Evolutionary conservation across 768 basidiomycete genomes (phyloP), one percentile per base, ranked within the genome.

Genomic region (Amanita jacksonii): DNA sequence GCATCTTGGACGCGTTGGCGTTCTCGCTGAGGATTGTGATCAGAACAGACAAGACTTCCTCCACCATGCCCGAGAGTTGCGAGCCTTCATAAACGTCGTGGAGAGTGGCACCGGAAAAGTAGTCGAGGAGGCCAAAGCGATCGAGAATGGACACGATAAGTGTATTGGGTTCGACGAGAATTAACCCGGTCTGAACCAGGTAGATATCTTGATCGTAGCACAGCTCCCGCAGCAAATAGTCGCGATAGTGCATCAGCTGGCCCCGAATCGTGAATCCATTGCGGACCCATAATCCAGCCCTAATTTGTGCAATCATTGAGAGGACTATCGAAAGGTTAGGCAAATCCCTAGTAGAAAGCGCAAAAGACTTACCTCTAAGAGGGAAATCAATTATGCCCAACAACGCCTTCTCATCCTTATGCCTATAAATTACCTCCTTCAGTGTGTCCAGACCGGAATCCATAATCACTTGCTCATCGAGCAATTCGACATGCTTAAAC

Each of bases 261-360:
- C 92, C 91, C 1, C 94, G 83, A 52, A 98, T 93, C 12, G 85
- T 85, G 55, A 92, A 88, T 3, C 96, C 96, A 53, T 99, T 99
- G 43, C 94, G 85, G 6, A 96, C 93, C 96, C 96, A 99, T 3
- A 98, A 72, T 0, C 92, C 92, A 0, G 89, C 85, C 19, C 92
- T 79, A 40, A 97, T 90, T 58, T 98, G 96, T 0, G 93, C 91
- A 35, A 94, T 81, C 81, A 93, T 90, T 1, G 82, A 76, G 20
- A 92, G 68, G 5, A 89, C 90, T 92, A 44, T 10, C 28, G n/a
- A n/a, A n/a, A n/a, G n/a, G n/a, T n/a, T n/a, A n/a, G n/a, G n/a
- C n/a, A n/a, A n/a, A n/a, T n/a, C n/a, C n/a, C n/a, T n/a, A n/a
- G 41, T 16, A 60, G 9, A 31, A 33, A 32, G 5, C 13, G 15